Base-by-base conservation (phyloP, 2,329 filamentous ascomycete genomes). In the Dactylellina leptospora region DNA sequence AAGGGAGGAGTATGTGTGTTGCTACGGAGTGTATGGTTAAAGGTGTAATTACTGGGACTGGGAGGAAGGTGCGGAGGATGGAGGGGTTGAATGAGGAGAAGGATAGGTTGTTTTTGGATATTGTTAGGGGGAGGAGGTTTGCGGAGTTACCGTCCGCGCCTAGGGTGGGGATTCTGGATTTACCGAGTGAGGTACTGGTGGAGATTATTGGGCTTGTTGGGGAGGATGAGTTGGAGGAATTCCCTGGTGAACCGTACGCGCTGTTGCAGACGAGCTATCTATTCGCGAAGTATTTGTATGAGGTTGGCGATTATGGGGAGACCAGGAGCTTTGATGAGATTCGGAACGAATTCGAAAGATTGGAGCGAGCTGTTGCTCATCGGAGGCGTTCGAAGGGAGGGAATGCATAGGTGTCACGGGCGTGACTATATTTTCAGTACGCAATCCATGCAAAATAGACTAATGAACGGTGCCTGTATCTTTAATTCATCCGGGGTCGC, bases 141-240 rank as follows among this genome's bases (percentile, higher is more conserved):
- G 28, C 53, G 16, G 33, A 53, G 6, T 10, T 33, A n/a, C n/a
- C 56, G 10, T 11, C 38, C 6, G 27, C 40, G n/a, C n/a, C 48
- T 4, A 58, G 36, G 25, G 18, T 66, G 42, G 33, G 51, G n/a
- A 66, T 66, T 27, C n/a, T 58, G 30, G 51, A 66, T 51, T 66
- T 66, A 27, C 61, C 61, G 16, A 13, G 20, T 2, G 13, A n/a
- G n/a, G 33, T 66, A 11, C 36, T 66, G 53, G 20, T n/a, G 30
- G 58, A 20, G 16, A 66, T 66, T 20, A 66, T 66, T 42, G 6
- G 9, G 11, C 45, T 44, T 18, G 23, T 56, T 6, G 9, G 44
- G 61, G 38, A 44, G 5, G 16, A 16, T n/a, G 47, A 18, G 33
- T 16, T 18, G 28, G 28, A 27, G 33, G 23, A 20, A 4, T 50